Evolutionary conservation across 768 basidiomycete species (phyloP).

Genomic region (Agrocybe pediades): DNA sequence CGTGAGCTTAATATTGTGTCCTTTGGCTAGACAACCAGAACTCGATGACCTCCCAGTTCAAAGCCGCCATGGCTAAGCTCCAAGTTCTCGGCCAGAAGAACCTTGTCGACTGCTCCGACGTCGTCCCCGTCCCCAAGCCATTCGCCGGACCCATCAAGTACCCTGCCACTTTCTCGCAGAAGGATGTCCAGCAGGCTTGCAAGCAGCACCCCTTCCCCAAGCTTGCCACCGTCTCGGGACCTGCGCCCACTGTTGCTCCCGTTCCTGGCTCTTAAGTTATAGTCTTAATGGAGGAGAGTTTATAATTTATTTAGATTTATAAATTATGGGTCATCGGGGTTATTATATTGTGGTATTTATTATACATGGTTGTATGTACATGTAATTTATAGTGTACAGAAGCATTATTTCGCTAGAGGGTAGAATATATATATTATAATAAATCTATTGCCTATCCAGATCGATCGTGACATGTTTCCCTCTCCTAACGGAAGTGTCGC

Average conservation of each 20-base stretch:
- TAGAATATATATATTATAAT: no score
- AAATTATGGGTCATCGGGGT: no score
- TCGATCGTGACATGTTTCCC: no score
- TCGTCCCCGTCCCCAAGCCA: constrained; percentile 17
- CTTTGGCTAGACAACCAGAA: constrained; percentile 24
- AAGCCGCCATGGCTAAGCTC: constrained; percentile 34
- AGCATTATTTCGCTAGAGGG: no score
- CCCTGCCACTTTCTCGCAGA: constrained; percentile 20
- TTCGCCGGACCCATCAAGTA: constrained; percentile 23
- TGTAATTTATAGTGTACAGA: no score
- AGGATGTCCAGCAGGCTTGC: constrained; percentile 20
- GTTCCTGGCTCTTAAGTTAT: background rate
- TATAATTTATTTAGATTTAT: no score
- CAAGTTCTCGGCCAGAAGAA: constrained; percentile 32
- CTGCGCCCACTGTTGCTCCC: constrained; percentile 19
- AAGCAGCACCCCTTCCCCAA: constrained; percentile 14
- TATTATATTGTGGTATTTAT: no score
- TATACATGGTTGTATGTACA: no score
- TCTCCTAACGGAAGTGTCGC: no score
- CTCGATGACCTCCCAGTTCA: constrained; percentile 25
- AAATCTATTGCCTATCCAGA: no score
- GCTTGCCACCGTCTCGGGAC: constrained; percentile 20
- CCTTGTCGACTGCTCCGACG: background rate
- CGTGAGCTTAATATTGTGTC: background rate
- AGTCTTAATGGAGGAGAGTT: no score